Evolutionary conservation across 257 asterid genomes (phyloP).

Genomic region (Solanum verrucosum): DNA sequence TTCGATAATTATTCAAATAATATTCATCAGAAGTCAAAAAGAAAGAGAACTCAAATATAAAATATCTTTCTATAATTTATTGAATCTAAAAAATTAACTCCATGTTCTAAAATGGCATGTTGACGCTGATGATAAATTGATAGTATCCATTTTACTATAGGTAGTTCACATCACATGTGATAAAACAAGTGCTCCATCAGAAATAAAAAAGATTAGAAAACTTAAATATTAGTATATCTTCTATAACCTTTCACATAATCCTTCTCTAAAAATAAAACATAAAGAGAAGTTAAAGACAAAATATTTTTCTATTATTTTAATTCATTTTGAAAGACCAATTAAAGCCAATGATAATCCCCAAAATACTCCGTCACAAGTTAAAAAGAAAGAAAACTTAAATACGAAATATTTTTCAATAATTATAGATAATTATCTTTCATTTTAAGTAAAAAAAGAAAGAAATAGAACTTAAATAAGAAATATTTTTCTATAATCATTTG

Average conservation of each 20-base stretch:
- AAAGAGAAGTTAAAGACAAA: neutral
- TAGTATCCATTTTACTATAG: neutral
- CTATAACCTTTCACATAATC: neutral
- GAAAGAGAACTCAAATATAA: neutral
- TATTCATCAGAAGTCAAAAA: neutral
- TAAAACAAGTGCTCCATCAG: neutral
- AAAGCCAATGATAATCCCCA: neutral
- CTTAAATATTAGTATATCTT: neutral
- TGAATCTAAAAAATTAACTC: neutral
- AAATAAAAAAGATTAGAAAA: neutral
- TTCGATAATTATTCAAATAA: neutral
- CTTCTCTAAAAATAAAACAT: neutral
- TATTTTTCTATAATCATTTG: neutral
- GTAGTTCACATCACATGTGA: neutral
- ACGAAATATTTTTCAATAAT: neutral
- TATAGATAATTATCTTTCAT: neutral
- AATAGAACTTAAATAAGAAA: neutral
- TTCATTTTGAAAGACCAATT: neutral
- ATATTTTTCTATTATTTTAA: neutral
- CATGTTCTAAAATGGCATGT: neutral
- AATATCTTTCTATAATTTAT: neutral
- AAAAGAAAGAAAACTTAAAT: neutral
- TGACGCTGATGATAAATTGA: neutral
- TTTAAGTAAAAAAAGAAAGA: neutral
- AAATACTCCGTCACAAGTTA: neutral